A percentile compares a stretch with the other conserved stretches of the same genome.
Evolutionary conservation across 2,329 filamentous ascomycete species (phyloP).

Genomic region (Trichoderma sp.): DNA sequence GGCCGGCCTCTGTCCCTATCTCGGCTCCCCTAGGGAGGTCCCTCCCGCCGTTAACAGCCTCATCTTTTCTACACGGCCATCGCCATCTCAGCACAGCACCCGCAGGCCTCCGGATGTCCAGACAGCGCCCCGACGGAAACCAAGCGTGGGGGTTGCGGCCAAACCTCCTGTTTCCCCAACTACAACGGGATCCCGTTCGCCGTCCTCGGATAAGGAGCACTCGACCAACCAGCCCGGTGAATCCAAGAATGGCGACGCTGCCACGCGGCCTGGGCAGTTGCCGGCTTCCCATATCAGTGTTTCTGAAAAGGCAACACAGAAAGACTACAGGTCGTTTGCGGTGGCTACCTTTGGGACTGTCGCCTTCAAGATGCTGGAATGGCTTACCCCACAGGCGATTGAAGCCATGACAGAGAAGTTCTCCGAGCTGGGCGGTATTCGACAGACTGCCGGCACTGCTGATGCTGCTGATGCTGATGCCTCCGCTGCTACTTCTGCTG

Average conservation of each 20-base stretch:
- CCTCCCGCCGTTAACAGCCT: constrained; percentile 48
- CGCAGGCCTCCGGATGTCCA: neutral
- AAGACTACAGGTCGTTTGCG: constrained; percentile 58
- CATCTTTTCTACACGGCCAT: constrained; percentile 38
- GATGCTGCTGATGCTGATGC: neutral
- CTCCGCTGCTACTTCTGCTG: no score
- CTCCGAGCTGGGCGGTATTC: constrained; percentile 20
- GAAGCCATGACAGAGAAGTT: constrained; percentile 45
- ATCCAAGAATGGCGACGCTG: neutral
- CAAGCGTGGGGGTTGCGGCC: neutral
- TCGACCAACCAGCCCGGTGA: neutral
- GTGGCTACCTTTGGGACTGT: constrained; percentile 63
- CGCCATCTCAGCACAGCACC: constrained; percentile 18
- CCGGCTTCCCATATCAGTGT: constrained; percentile 35
- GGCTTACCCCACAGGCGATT: constrained; percentile 60
- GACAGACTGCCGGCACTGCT: neutral
- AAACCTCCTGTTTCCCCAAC: constrained; percentile 1
- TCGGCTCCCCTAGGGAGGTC: constrained; percentile 42
- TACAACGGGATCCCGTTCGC: constrained; percentile 7
- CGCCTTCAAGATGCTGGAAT: constrained; percentile 67
- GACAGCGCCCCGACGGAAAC: constrained; percentile 10
- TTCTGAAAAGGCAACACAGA: constrained; percentile 46
- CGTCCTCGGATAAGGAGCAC: neutral
- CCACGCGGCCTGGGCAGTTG: neutral
- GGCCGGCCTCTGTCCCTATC: constrained; percentile 59